These are phyloP conservation scores for Apiotrichum montevideense DNA, from an alignment of 1,284 basidiomycete genomes.

Conservation along the genomic window DNA sequence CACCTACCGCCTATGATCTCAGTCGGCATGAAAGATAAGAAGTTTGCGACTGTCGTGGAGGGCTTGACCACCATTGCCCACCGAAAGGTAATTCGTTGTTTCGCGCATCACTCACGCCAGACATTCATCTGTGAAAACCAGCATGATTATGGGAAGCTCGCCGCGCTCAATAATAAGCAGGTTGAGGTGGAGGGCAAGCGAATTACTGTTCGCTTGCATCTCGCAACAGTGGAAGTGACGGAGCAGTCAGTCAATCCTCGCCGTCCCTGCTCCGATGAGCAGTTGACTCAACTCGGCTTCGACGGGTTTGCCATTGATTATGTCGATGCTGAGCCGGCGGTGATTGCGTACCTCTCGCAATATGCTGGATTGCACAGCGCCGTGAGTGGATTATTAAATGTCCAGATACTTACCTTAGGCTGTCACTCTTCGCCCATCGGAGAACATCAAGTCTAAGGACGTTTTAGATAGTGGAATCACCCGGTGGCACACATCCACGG, in stretches of 20 bases:
- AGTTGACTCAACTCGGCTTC: slow-evolving; percentile 55
- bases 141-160: slow-evolving; percentile 71
- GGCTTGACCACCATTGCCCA: slow-evolving; percentile 58
- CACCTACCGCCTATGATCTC: slow-evolving; percentile 75
- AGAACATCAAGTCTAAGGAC: slow-evolving; percentile 15
- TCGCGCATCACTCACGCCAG: slow-evolving; percentile 47
- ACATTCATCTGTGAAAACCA: slow-evolving; percentile 80
- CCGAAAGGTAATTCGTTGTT: slow-evolving; percentile 55
- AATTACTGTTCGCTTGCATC: slow-evolving; percentile 19
- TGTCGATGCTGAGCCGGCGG: slow-evolving; percentile 48
- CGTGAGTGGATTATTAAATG: slow-evolving; percentile 47
- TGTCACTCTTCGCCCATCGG: slow-evolving; percentile 23
- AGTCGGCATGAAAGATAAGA: slow-evolving; percentile 61
- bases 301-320: slow-evolving; percentile 78
- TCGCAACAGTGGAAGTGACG: slow-evolving; percentile 27
- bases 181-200: slow-evolving; percentile 2
- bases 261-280: slow-evolving; percentile 19
- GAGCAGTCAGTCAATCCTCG: slow-evolving; percentile 23
- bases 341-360: slow-evolving; percentile 52
- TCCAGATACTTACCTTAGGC: slow-evolving; percentile 20
- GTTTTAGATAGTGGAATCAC: slow-evolving; percentile 18
- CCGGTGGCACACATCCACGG: slow-evolving; percentile 22
- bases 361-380: slow-evolving; percentile 63
- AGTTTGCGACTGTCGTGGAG: slow-evolving; percentile 68
- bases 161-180: slow-evolving; percentile 59